Evolutionary conservation across 163 green algal genomes (phyloP), one percentile per base, ranked within the genome.

Genomic region (Chlorella variabilis): DNA sequence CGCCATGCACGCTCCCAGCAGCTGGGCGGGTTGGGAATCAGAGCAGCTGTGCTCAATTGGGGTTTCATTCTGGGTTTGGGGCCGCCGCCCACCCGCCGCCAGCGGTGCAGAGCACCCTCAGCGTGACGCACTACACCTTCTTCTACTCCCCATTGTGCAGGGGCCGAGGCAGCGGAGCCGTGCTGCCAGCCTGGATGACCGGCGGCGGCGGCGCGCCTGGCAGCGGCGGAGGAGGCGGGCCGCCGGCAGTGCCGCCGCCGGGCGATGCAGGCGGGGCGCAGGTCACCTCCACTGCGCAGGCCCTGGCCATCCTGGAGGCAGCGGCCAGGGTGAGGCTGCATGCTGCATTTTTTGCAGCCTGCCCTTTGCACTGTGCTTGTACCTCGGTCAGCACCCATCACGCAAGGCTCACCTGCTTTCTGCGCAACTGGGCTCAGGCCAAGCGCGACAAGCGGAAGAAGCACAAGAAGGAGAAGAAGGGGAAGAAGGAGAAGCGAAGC

Each of bases 401-500:
- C 23, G 58, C 58, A 66, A 6, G 27, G n/a, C n/a, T n/a, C n/a
- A n/a, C n/a, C 45, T 54, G 45, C 45, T 54, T 54, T 54, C 45
- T 11, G 15, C 45, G 0, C 23, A 39, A 39, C 36, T 41, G 27
- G n/a, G n/a, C 36, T 11, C 54, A 63, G 54, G 54, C 54, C 1
- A 59, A 20, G 42, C 20, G 86, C 33, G 85, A 91, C 33, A 86
- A 88, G 59, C 75, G 88, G 27, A 87, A 85, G 42, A 80, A 86
- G 42, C 69, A 84, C 15, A 86, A 90, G 61, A 77, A 89, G 39
- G 66, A 85, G 27, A 90, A 90, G 63, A 89, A 89, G 54, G 78
- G 86, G 51, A 87, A 89, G 66, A 89, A 85, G 74, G 65, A 85
- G 51, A 90, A 90, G 63, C 87, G 88, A 38, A 77, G 86, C 58